Percentiles rank a stretch among this genome's conserved stretches.
Evolutionary conservation across 306 rosid species (phyloP).

Genomic region (Leucaena leucocephala): DNA sequence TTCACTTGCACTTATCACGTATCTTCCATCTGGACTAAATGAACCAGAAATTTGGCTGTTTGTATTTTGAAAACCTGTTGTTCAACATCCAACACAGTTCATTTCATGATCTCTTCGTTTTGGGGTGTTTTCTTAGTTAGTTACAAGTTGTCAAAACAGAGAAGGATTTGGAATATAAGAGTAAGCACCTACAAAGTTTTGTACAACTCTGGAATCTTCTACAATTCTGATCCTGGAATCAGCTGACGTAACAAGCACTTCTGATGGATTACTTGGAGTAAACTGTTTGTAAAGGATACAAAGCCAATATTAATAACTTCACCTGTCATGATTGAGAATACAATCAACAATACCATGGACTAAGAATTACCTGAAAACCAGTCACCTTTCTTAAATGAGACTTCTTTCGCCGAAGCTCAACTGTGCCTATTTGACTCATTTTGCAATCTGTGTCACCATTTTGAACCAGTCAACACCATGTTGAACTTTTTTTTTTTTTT

Average conservation of each 20-base stretch:
- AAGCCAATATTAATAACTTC: background rate
- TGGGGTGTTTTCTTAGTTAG: background rate
- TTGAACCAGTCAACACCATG: background rate
- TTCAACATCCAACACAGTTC: conserved; percentile 7
- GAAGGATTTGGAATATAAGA: background rate
- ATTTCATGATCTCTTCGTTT: background rate
- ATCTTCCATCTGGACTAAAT: conserved; percentile 63
- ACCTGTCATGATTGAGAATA: background rate
- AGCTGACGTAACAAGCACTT: conserved; percentile 81
- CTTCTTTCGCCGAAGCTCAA: conserved; percentile 63
- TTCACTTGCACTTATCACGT: conserved; percentile 75
- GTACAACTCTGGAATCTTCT: conserved; percentile 58
- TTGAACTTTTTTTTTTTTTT: background rate
- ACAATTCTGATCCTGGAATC: conserved; percentile 74
- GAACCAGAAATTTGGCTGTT: conserved; percentile 70
- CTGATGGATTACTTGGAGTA: conserved; percentile 43
- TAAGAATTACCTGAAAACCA: conserved; percentile 70
- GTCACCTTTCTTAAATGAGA: conserved; percentile 66
- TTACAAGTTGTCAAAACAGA: background rate
- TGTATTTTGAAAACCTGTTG: conserved; percentile 56
- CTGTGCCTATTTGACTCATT: conserved; percentile 56
- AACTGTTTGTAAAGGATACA: background rate
- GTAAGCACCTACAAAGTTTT: conserved; percentile 63
- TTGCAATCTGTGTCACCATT: conserved; percentile 49
- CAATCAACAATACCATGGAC: background rate